A percentile compares a stretch with the other conserved stretches of the same genome.
Evolutionary conservation across 345 rosid species (phyloP).

Genomic region (Acer yangbiense): DNA sequence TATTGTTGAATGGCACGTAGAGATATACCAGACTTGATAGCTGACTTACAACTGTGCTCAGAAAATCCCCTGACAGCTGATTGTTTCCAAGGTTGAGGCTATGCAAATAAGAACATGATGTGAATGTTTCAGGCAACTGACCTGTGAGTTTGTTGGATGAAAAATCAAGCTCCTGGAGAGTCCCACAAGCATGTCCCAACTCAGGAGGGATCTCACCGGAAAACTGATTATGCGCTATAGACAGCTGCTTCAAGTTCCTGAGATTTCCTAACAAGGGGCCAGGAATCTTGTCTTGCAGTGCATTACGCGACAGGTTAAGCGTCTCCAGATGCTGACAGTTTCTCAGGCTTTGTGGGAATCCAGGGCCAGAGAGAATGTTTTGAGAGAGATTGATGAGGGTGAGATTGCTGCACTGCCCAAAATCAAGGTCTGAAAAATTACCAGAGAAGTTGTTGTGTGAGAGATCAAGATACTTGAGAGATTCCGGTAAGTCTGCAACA

Average conservation of each 20-base stretch:
- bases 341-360: conserved; percentile 47
- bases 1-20: conserved; percentile 73
- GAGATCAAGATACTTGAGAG: conserved; percentile 65
- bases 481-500: conserved; percentile 40
- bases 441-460: conserved; percentile 77
- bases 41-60: conserved; percentile 60
- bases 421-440: conserved; percentile 49
- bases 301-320: conserved; percentile 66
- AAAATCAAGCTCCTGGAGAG: conserved; percentile 64
- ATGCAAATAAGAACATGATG: conserved; percentile 52
- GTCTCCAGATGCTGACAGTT: conserved; percentile 61
- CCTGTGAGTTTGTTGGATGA: conserved; percentile 68
- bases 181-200: conserved; percentile 59
- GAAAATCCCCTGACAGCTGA: conserved; percentile 73
- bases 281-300: conserved; percentile 58
- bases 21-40: conserved; percentile 53
- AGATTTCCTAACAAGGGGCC: conserved; percentile 55
- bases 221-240: conserved; percentile 61
- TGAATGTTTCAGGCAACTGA: conserved; percentile 54
- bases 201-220: conserved; percentile 70
- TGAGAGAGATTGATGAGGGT: conserved; percentile 52
- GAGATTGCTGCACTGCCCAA: conserved; percentile 71
- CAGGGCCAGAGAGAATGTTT: conserved; percentile 57
- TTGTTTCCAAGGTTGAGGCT: conserved; percentile 75
- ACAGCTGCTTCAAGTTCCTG: conserved; percentile 55